Base-by-base conservation (phyloP, 2,329 filamentous ascomycete genomes). In the Chaetomium olivaceum region DNA sequence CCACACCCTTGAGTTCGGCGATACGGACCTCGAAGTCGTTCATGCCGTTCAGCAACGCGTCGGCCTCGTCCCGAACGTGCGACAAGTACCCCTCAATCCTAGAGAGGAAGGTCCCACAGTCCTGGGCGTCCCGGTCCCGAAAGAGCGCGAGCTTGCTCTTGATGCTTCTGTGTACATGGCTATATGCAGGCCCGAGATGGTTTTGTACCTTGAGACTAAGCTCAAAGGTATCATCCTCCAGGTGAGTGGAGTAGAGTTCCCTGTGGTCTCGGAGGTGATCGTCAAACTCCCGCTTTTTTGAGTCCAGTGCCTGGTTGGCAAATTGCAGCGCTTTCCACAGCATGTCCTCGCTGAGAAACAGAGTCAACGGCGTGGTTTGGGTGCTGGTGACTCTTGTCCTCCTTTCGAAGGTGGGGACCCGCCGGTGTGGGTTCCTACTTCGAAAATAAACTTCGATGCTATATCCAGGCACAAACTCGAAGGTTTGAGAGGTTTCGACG, bases 11-110 rank as follows among this genome's bases (percentile, higher is more conserved):
- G 51, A 86, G 74, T 62, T 84, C 79, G 19, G 79, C 76, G 14
- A 85, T 75, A 11, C 77, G 77, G 4, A 85, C 74, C 52, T 82
- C 81, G 21, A 86, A 76, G 67, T 86, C 83, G 62, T 84, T 78
- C 68, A 80, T 74, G 9, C 71, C 72, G 51, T 73, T 74, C 57
- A 85, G 71, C 7, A 73, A 76, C 36, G 74, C 73, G 70, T 86
- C 83, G 9, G 77, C 74, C 27, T 75, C 73, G 56, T 81, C 77
- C 51, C 81, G 76, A 43, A 77, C 73, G 23, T 75, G 72, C 29
- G 71, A 64, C 5, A 85, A 71, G 72, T 75, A 50, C 58, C 68
- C 67, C 66, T 81, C 78, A 11, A 83, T 70, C 21, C 76, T 73
- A 16, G 74, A 72, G 36, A 82, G 67, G 67, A 85, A 84, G 4